Conservation (phyloP, 495 filamentous ascomycete genomes). For the Tuber brumale region DNA sequence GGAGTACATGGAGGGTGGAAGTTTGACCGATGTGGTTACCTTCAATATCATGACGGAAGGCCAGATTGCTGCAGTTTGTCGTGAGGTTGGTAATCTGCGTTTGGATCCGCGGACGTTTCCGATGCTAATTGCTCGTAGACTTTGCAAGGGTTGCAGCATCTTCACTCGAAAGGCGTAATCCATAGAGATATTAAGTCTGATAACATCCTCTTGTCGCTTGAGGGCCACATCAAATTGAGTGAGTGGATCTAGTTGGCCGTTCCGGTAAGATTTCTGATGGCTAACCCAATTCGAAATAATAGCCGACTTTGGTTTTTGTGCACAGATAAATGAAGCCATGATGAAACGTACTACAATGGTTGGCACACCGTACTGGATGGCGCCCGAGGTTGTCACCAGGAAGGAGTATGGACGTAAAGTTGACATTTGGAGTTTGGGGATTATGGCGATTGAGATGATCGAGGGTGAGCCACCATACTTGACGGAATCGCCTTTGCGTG, state of each 20-base stretch:
- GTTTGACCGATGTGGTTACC: slow-evolving; percentile 94
- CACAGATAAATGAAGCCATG: slow-evolving; percentile 94
- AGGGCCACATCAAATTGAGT: slow-evolving; percentile 98
- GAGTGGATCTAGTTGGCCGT: slow-evolving; percentile 44
- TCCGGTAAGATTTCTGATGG: slow-evolving; percentile 1
- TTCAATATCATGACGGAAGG: slow-evolving; percentile 98
- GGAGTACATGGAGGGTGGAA: slow-evolving; percentile 99
- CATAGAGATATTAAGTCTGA: slow-evolving; percentile 99
- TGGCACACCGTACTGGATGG: slow-evolving; percentile 99
- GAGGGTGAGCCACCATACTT: slow-evolving; percentile 97
- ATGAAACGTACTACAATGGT: slow-evolving; percentile 99
- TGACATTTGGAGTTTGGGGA: slow-evolving; percentile 96
- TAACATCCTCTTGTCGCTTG: slow-evolving; percentile 89
- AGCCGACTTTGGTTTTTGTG: slow-evolving; percentile 99
- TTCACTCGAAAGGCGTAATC: slow-evolving; percentile 96
- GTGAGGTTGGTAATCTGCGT: slow-evolving; percentile 55
- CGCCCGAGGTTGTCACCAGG: slow-evolving; percentile 90
- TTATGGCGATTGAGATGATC: slow-evolving; percentile 99
- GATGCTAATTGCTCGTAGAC: slow-evolving; percentile 49
- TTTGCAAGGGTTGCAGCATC: slow-evolving; percentile 80
- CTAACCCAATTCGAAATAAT: slow-evolving; percentile 14
- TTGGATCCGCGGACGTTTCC: neutral
- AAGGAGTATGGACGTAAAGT: slow-evolving; percentile 99
- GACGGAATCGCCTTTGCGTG: slow-evolving; percentile 87
- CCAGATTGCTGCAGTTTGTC: slow-evolving; percentile 91